Evolutionary conservation across 139 green algal species (phyloP).

Genomic region (Picochlorum sp.): DNA sequence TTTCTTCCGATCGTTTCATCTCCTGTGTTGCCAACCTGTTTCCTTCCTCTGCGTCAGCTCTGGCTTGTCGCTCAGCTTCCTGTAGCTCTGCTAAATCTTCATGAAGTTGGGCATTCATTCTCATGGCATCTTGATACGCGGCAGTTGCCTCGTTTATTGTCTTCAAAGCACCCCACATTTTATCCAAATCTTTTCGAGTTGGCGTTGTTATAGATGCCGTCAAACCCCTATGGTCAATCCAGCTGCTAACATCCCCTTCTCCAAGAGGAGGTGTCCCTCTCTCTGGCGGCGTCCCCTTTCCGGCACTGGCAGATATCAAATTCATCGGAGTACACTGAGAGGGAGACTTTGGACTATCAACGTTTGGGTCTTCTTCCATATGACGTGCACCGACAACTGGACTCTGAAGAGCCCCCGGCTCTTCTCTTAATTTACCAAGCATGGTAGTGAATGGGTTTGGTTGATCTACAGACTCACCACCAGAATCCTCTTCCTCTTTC

Average conservation of each 20-base stretch:
- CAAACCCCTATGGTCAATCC: conserved; percentile 29
- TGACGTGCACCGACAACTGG: not conserved
- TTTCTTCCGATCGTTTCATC: not conserved
- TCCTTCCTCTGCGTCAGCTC: not conserved
- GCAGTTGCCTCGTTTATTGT: not conserved
- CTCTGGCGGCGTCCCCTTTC: not conserved
- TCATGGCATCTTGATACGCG: conserved; percentile 8
- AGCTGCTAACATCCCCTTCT: conserved; percentile 17
- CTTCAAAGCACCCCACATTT: conserved; percentile 18
- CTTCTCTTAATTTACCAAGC: conserved; percentile 20
- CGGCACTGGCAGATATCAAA: conserved; percentile 9
- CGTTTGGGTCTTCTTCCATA: not conserved
- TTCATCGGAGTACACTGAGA: conserved; percentile 20
- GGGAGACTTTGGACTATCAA: conserved; percentile 26
- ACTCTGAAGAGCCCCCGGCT: not conserved
- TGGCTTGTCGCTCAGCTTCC: no score
- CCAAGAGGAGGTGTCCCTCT: conserved; percentile 18
- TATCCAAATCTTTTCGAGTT: conserved; percentile 14
- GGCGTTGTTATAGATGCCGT: conserved; percentile 12
- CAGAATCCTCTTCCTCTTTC: not conserved
- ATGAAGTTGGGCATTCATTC: conserved; percentile 14
- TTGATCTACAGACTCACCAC: conserved; percentile 23
- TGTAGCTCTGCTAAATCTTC: not conserved
- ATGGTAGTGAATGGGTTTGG: conserved; percentile 21
- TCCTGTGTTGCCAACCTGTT: not conserved